These are phyloP conservation scores for Corynespora cassiicola DNA, from an alignment of 2,329 filamentous ascomycete genomes.

Conservation along the genomic window DNA sequence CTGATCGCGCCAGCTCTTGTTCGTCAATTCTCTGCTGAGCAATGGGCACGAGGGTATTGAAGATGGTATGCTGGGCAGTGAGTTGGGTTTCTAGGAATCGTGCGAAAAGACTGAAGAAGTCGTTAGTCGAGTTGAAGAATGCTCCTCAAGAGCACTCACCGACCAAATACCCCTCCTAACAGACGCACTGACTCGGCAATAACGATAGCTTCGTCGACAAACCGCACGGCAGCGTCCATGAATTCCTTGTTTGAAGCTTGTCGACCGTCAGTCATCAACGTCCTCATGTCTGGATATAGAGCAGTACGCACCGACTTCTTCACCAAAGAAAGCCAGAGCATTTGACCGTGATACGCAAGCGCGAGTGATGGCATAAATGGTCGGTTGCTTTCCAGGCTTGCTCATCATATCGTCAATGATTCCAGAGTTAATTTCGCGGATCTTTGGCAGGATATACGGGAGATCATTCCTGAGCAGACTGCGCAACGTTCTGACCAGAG, in stretches of 20 bases:
- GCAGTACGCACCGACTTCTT: slow-evolving; percentile 13
- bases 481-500: slow-evolving; percentile 24
- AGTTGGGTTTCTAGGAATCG: slow-evolving; percentile 20
- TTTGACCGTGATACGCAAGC: slow-evolving; percentile 20
- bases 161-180: slow-evolving; percentile 17
- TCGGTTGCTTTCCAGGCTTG: too few relatives aligned
- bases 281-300: not conserved
- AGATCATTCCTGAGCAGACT: slow-evolving; percentile 29
- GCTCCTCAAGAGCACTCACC: slow-evolving; percentile 10
- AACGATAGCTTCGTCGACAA: slow-evolving; percentile 32
- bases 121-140: slow-evolving; percentile 1
- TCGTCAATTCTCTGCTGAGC: slow-evolving; percentile 19
- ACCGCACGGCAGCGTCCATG: slow-evolving; percentile 23
- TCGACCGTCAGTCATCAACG: too few relatives aligned
- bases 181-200: slow-evolving; percentile 31
- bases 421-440: slow-evolving; percentile 14
- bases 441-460: slow-evolving; percentile 18
- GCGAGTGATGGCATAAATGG: slow-evolving; percentile 18
- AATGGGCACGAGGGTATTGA: slow-evolving; percentile 18
- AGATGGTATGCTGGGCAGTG: slow-evolving; percentile 19
- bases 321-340: slow-evolving; percentile 22
- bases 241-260: slow-evolving; percentile 30
- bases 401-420: slow-evolving; percentile 13
- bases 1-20: slow-evolving; percentile 13
- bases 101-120: slow-evolving; percentile 1